A percentile compares a stretch with the other conserved stretches of the same genome.
These are phyloP conservation scores for Penicillium malachiteum DNA, from an alignment of 495 filamentous ascomycete species.

Conservation along the genomic window DNA sequence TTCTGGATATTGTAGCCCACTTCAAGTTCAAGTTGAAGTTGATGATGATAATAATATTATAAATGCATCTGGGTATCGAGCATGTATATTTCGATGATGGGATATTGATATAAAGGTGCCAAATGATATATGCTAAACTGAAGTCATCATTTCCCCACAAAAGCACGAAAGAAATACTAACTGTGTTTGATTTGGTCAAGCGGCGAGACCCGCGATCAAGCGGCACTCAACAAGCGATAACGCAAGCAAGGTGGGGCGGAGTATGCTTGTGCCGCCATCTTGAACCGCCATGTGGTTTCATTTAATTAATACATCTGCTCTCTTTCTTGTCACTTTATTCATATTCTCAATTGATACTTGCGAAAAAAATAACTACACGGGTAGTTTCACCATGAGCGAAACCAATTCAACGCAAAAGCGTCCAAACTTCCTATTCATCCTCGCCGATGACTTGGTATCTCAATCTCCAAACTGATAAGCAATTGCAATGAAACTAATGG, in stretches of 20 bases:
- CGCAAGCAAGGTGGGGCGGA: constrained; percentile 1
- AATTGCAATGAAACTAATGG: too few species aligned
- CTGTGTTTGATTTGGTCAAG: not conserved
- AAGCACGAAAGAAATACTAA: constrained; percentile 7
- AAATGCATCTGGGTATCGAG: not conserved
- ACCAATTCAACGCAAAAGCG: constrained; percentile 11
- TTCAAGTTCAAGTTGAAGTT: too few species aligned
- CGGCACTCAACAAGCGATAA: not conserved
- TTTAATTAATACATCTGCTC: not conserved
- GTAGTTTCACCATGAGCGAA: not conserved
- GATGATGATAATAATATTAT: too few species aligned
- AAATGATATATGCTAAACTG: not conserved
- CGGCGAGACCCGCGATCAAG: too few species aligned
- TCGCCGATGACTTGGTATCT: constrained; percentile 32
- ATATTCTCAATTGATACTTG: not conserved
- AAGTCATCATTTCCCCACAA: constrained; percentile 5
- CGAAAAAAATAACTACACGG: not conserved
- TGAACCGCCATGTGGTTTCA: not conserved
- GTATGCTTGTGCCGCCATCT: constrained; percentile 3
- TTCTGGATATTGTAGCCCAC: too few species aligned
- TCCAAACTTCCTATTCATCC: constrained; percentile 38
- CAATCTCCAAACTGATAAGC: not conserved
- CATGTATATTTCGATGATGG: too few species aligned
- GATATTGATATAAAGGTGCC: too few species aligned
- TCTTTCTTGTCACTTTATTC: not conserved